phyloP scores from a whole-genome alignment of 108 stramenopile species.

The Ochromonas danica region DNA sequence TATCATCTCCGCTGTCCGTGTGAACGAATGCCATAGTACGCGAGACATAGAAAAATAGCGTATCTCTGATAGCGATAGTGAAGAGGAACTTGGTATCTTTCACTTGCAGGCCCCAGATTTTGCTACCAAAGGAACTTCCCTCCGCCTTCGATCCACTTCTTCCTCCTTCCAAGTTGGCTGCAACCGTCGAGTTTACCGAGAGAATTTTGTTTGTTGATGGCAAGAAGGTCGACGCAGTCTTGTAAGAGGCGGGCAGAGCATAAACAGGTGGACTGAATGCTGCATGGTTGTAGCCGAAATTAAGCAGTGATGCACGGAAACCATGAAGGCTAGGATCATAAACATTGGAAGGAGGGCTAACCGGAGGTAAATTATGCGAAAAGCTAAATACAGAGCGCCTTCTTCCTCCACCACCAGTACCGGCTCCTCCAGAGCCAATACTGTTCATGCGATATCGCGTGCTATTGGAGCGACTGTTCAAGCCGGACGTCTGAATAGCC shows the following conservation, averaged over 20 bases:
- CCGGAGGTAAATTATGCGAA: background rate
- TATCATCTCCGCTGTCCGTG: background rate
- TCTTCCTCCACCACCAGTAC: background rate
- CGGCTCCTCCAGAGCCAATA: background rate
- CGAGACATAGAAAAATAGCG: background rate
- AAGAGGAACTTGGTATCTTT: background rate
- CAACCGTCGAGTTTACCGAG: too few species aligned
- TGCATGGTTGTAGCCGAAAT: constrained; percentile 1
- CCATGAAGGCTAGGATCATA: background rate
- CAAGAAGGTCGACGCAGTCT: background rate
- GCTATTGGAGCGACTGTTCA: background rate
- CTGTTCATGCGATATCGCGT: background rate
- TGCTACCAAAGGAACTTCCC: background rate
- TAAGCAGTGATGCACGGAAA: background rate
- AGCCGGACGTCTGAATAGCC: background rate
- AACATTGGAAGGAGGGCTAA: background rate
- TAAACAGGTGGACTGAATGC: constrained; percentile 10
- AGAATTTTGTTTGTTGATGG: background rate
- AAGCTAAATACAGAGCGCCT: too few species aligned
- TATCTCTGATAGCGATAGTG: constrained; percentile 18
- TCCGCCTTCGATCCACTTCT: background rate
- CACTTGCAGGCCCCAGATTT: constrained; percentile 27
- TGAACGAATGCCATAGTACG: background rate
- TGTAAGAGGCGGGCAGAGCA: constrained; percentile 18
- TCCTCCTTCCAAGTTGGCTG: background rate